phyloP scores from a whole-genome alignment of 306 rosid genomes.

The Echinosophora koreensis region DNA sequence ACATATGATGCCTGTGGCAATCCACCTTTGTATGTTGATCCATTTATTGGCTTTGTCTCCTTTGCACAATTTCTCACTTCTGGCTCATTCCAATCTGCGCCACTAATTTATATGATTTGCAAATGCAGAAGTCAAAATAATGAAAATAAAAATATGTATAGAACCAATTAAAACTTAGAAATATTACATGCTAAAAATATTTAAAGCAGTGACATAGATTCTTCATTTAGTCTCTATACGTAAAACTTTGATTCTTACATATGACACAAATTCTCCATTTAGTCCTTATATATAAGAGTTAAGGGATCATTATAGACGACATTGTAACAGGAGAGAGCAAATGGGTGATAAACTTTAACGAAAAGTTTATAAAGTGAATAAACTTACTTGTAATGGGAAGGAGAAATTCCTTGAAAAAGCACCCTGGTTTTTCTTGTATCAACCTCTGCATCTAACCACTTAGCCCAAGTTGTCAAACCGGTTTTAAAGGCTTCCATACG shows the following conservation, averaged over 20 bases:
- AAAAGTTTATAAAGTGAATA: background rate
- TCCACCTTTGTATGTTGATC: conserved; percentile 59
- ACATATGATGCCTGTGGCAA: conserved; percentile 55
- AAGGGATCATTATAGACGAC: too few species aligned
- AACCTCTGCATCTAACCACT: conserved; percentile 63
- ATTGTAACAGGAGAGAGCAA: too few species aligned
- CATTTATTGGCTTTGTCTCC: conserved; percentile 65
- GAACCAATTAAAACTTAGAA: background rate
- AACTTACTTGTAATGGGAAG: conserved; percentile 70
- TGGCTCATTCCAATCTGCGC: conserved; percentile 59
- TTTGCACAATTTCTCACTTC: conserved; percentile 59
- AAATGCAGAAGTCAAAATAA: background rate
- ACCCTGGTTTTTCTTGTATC: conserved; percentile 60
- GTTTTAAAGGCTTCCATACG: conserved; percentile 68
- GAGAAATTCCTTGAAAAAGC: conserved; percentile 77
- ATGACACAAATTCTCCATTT: too few species aligned
- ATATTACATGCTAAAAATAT: background rate
- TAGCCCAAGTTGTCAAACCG: conserved; percentile 76
- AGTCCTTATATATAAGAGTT: too few species aligned
- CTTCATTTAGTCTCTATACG: too few species aligned
- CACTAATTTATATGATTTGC: conserved; percentile 47
- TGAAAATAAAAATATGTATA: too few species aligned
- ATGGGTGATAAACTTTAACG: too few species aligned
- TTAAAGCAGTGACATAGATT: too few species aligned
- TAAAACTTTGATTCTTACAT: too few species aligned